Evolutionary conservation across 208 protist genomes (phyloP).

Genomic region (Crithidia brevicula): DNA sequence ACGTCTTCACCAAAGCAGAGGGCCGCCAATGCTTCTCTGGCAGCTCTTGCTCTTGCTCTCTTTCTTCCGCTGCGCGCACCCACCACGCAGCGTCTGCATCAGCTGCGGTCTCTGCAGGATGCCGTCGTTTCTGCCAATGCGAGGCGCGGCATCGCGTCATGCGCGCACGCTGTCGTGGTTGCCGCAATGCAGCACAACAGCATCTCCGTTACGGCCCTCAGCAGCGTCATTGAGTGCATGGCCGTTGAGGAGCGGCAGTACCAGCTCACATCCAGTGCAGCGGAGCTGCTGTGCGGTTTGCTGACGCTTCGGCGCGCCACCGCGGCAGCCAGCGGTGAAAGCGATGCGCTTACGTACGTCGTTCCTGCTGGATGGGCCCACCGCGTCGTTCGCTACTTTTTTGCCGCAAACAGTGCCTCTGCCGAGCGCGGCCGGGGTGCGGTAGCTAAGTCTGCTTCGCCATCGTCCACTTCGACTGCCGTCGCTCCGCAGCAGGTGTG

Average conservation of each 20-base stretch:
- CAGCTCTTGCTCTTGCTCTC: slow-evolving; percentile 35
- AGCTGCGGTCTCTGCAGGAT: slow-evolving; percentile 56
- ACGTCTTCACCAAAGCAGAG: not conserved
- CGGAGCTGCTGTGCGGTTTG: slow-evolving; percentile 59
- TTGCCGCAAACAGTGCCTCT: slow-evolving; percentile 12
- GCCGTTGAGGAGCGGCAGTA: slow-evolving; percentile 64
- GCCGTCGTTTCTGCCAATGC: slow-evolving; percentile 31
- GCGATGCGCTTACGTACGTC: slow-evolving; percentile 23
- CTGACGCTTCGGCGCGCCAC: slow-evolving; percentile 29
- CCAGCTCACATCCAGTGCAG: slow-evolving; percentile 45
- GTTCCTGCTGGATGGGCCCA: slow-evolving; percentile 39
- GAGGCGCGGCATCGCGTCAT: slow-evolving; percentile 2
- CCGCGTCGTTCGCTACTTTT: slow-evolving; percentile 50
- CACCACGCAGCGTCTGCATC: slow-evolving; percentile 27
- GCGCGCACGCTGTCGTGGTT: slow-evolving; percentile 32
- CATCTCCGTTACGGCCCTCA: slow-evolving; percentile 62
- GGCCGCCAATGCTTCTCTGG: slow-evolving; percentile 3
- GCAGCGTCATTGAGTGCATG: slow-evolving; percentile 75
- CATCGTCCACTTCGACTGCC: not conserved
- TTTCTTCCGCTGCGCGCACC: slow-evolving; percentile 59
- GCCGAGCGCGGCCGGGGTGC: slow-evolving; percentile 4
- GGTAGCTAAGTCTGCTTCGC: slow-evolving; percentile 1
- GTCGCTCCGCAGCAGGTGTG: slow-evolving; percentile 28
- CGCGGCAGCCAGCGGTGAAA: slow-evolving; percentile 10
- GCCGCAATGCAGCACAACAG: slow-evolving; percentile 33